Evolutionary conservation across 2,329 filamentous ascomycete genomes (phyloP), one percentile per base, ranked within the genome.

Genomic region (Chaetothyriales sp.): DNA sequence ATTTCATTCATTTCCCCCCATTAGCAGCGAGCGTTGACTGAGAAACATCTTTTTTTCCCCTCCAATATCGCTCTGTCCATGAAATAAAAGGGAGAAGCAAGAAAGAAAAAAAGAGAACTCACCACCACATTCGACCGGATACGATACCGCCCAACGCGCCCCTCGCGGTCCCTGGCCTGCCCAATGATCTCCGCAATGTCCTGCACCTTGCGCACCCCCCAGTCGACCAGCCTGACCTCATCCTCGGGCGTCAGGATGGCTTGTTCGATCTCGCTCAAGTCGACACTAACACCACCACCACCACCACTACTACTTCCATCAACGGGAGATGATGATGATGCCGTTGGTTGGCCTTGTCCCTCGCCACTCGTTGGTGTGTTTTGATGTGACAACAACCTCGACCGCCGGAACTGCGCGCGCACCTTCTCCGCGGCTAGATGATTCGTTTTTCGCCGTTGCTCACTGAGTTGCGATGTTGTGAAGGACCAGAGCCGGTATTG

Each of bases 401-500:
- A 64, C 54, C 76, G 69, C 58, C 70, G 71, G 59, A 81, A 70
- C 50, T 79, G 76, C 59, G 74, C 68, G 61, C 74, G 68, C 62
- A 81, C 73, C 56, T 81, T 79, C 54, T 90, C 74, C 69, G 83
- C 68, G 63, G 92, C 92, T 47, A 86, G 75, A 8, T 76, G 70
- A 68, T 95, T 95, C 28, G 89, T 95, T 57, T 83, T 83, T 43
- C 75, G 70, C 52, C 92, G 85, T 20, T 90, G 76, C 1, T 81
- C 75, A 47, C 76, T 73, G 3, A 98, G 78, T 42, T 82, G 79
- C 2, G 79, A 68, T 2, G 81, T 78, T 0, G 87, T 86, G 68
- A 90, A 96, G 9, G 89, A 95, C 92, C 92, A 98, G 52, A 93
- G 75, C 44, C 85, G 80, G 65, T 81, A 96, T 67, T 98, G 92